Evolutionary conservation across 345 rosid genomes (phyloP).

Genomic region (Moringa oleifera): DNA sequence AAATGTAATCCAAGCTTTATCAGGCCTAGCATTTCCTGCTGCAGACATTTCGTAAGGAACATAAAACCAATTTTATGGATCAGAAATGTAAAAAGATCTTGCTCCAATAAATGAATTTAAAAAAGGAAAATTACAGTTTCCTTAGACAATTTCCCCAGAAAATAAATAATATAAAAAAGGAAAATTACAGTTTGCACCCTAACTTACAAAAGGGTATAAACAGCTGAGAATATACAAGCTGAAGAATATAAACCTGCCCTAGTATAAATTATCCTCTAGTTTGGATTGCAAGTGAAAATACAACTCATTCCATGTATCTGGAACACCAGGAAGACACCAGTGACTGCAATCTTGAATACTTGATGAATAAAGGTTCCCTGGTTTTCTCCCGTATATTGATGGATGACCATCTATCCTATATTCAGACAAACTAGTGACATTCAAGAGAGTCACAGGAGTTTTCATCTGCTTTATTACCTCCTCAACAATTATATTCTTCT

Average conservation of each 20-base stretch:
- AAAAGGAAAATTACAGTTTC: too few relatives aligned
- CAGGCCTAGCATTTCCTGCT: too few relatives aligned
- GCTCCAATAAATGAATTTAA: background rate
- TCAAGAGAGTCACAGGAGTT: slow-evolving; percentile 60
- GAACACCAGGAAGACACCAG: slow-evolving; percentile 97
- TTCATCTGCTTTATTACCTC: slow-evolving; percentile 62
- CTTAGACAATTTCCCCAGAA: too few relatives aligned
- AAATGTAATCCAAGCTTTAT: too few relatives aligned
- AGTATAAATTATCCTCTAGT: slow-evolving; percentile 12
- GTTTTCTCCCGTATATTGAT: slow-evolving; percentile 51
- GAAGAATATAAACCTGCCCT: background rate
- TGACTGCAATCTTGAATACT: slow-evolving; percentile 86
- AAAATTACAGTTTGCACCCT: slow-evolving; percentile 7
- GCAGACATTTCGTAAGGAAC: too few relatives aligned
- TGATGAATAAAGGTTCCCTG: slow-evolving; percentile 27
- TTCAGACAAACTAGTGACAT: slow-evolving; percentile 54
- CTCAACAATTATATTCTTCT: slow-evolving; percentile 45
- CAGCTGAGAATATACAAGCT: slow-evolving; percentile 13
- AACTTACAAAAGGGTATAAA: slow-evolving; percentile 10
- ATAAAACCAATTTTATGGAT: background rate
- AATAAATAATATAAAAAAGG: background rate
- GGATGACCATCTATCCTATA: slow-evolving; percentile 81
- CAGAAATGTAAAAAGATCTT: background rate
- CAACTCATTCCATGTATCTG: slow-evolving; percentile 85
- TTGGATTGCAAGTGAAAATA: slow-evolving; percentile 47